These are phyloP conservation scores for Narthecium ossifragum DNA, from an alignment of 106 monocot species.

Conservation along the genomic window DNA sequence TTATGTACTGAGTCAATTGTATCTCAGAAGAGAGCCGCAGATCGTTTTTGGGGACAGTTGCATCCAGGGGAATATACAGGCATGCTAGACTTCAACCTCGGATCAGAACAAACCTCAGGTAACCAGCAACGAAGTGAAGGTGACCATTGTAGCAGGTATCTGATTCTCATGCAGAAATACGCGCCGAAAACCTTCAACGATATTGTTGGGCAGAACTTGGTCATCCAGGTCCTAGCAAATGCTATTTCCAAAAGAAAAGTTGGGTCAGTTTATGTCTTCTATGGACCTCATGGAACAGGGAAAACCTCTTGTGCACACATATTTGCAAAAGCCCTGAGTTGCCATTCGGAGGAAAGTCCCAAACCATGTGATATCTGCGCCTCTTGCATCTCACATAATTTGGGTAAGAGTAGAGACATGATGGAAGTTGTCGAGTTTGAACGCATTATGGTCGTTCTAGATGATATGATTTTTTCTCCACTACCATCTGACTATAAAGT, in stretches of 20 bases:
- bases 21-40: conserved; percentile 33
- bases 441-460: conserved; percentile 22
- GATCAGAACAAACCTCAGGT: conserved; percentile 18
- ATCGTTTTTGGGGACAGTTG: conserved; percentile 21
- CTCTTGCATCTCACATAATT: conserved; percentile 45
- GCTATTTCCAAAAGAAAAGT: conserved; percentile 48
- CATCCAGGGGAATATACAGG: conserved; percentile 49
- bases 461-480: conserved; percentile 9
- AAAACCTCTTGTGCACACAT: conserved; percentile 69
- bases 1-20: conserved; percentile 52
- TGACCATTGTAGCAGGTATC: conserved; percentile 15
- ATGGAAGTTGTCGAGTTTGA: conserved; percentile 39
- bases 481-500: conserved; percentile 28
- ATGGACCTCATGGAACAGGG: conserved; percentile 70
- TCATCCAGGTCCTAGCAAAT: conserved; percentile 60
- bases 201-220: conserved; percentile 67
- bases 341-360: conserved; percentile 33
- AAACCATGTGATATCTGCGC: conserved; percentile 60
- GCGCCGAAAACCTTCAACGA: conserved; percentile 57
- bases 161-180: conserved; percentile 57
- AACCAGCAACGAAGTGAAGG: conserved; percentile 3
- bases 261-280: conserved; percentile 52
- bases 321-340: conserved; percentile 66
- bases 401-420: conserved; percentile 41
- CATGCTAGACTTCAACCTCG: conserved; percentile 23